Percentiles rank a stretch among this genome's conserved stretches.
Evolutionary conservation across 2,329 filamentous ascomycete genomes (phyloP).

Genomic region (Westerdykella sp.): DNA sequence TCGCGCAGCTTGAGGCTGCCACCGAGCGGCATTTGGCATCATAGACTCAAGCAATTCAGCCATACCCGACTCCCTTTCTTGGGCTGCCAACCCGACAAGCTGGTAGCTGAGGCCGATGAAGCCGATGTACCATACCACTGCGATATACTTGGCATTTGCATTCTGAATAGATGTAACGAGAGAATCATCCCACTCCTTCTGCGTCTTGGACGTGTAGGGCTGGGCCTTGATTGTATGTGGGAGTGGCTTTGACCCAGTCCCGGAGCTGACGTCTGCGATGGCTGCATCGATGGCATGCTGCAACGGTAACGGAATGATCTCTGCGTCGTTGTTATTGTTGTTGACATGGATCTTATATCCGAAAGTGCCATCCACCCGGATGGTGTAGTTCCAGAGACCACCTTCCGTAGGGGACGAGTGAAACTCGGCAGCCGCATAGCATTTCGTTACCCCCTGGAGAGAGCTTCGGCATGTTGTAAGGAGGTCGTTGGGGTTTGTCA

Average conservation of each 20-base stretch:
- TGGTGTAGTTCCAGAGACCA: slow-evolving; percentile 75
- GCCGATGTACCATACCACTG: slow-evolving; percentile 69
- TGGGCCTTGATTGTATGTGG: slow-evolving; percentile 52
- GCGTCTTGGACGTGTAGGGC: slow-evolving; percentile 64
- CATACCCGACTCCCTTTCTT: slow-evolving; percentile 78
- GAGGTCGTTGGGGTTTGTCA: slow-evolving; percentile 51
- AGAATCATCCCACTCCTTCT: slow-evolving; percentile 55
- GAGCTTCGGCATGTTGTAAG: slow-evolving; percentile 52
- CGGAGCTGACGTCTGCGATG: slow-evolving; percentile 55
- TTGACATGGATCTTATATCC: slow-evolving; percentile 58
- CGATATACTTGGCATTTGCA: slow-evolving; percentile 64
- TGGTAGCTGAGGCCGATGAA: slow-evolving; percentile 77
- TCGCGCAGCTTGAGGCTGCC: slow-evolving; percentile 69
- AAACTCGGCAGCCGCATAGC: slow-evolving; percentile 70
- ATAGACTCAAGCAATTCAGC: slow-evolving; percentile 80
- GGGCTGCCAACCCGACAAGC: slow-evolving; percentile 72
- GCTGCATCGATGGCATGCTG: slow-evolving; percentile 68
- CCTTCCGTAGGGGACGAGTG: slow-evolving; percentile 63
- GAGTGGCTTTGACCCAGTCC: slow-evolving; percentile 42
- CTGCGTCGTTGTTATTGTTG: slow-evolving; percentile 58
- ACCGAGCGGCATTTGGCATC: slow-evolving; percentile 67
- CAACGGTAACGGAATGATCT: slow-evolving; percentile 69
- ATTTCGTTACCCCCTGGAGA: slow-evolving; percentile 55
- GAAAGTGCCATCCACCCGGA: slow-evolving; percentile 66
- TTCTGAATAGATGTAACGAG: slow-evolving; percentile 64